Percentiles rank a stretch among this genome's conserved stretches.
phyloP scores from a whole-genome alignment of 306 rosid species.

The Elaeagnus macrophylla region DNA sequence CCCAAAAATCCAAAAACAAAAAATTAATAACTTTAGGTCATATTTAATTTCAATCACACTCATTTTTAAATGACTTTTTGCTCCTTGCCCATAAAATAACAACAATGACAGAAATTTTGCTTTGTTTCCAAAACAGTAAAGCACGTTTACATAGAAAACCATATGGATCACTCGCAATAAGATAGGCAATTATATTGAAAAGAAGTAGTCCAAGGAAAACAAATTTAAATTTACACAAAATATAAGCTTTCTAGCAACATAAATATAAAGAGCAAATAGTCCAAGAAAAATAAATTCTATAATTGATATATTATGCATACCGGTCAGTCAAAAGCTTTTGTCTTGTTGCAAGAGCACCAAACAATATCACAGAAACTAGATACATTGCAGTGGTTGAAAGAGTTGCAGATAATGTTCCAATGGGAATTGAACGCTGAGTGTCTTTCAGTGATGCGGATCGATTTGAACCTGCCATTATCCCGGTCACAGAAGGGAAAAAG shows the following conservation, averaged over 20 bases:
- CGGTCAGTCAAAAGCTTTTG: conserved; percentile 82
- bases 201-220: too few species aligned
- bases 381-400: conserved; percentile 65
- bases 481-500: conserved; percentile 98
- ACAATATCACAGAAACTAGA: conserved; percentile 66
- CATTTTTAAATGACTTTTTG: too few species aligned
- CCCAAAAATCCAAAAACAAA: too few species aligned
- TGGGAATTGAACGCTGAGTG: conserved; percentile 94
- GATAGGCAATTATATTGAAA: too few species aligned
- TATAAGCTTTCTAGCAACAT: background rate
- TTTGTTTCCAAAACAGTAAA: too few species aligned
- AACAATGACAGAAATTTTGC: too few species aligned
- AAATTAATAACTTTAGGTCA: too few species aligned
- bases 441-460: conserved; percentile 90
- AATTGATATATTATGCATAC: conserved; percentile 20
- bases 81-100: too few species aligned
- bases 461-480: conserved; percentile 99
- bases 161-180: too few species aligned
- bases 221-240: too few species aligned
- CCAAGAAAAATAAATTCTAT: background rate
- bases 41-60: too few species aligned
- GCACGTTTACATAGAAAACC: too few species aligned
- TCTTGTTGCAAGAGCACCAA: conserved; percentile 84
- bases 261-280: background rate
- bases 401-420: conserved; percentile 91